Percentiles rank a stretch among this genome's conserved stretches.
Conservation (phyloP, 768 basidiomycete species). For the Kwoniella sp. region DNA sequence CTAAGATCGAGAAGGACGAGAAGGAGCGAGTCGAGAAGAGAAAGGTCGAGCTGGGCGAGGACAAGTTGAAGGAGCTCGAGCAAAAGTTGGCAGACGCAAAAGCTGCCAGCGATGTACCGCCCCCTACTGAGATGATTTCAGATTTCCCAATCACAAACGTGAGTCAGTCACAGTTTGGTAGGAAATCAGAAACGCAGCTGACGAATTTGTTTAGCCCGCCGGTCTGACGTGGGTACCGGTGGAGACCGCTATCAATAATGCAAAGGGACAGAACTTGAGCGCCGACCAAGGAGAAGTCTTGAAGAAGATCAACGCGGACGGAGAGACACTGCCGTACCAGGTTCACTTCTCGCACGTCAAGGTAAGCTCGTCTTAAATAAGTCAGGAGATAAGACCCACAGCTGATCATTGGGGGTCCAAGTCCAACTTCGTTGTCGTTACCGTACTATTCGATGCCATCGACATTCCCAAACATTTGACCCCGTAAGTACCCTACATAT, state of each 20-base stretch:
- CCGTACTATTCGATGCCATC: slow-evolving; percentile 75
- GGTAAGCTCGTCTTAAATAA: slow-evolving; percentile 58
- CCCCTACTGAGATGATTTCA: slow-evolving; percentile 77
- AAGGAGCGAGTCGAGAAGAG: slow-evolving; percentile 74
- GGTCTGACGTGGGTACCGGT: slow-evolving; percentile 90
- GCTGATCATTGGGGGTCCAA: slow-evolving; percentile 48
- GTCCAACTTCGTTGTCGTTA: slow-evolving; percentile 89
- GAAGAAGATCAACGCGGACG: slow-evolving; percentile 70
- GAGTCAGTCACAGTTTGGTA: slow-evolving; percentile 19
- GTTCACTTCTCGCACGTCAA: slow-evolving; percentile 92
- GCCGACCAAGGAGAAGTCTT: slow-evolving; percentile 61
- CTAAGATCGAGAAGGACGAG: slow-evolving; percentile 77
- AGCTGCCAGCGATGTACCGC: slow-evolving; percentile 77
- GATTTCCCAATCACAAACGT: slow-evolving; percentile 90
- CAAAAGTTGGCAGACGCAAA: slow-evolving; percentile 78
- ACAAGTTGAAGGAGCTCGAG: slow-evolving; percentile 73
- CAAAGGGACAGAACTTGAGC: slow-evolving; percentile 39
- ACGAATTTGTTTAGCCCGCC: slow-evolving; percentile 55
- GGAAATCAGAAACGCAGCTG: neutral
- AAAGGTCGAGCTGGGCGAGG: slow-evolving; percentile 70
- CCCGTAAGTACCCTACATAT: slow-evolving; percentile 62
- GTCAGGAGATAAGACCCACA: neutral
- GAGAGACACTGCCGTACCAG: slow-evolving; percentile 75
- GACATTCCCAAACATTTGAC: slow-evolving; percentile 73
- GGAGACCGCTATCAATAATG: slow-evolving; percentile 58